Percentiles rank a stretch among this genome's conserved stretches.
phyloP scores from a whole-genome alignment of 108 stramenopile genomes.

The Nannochloropsis salina region DNA sequence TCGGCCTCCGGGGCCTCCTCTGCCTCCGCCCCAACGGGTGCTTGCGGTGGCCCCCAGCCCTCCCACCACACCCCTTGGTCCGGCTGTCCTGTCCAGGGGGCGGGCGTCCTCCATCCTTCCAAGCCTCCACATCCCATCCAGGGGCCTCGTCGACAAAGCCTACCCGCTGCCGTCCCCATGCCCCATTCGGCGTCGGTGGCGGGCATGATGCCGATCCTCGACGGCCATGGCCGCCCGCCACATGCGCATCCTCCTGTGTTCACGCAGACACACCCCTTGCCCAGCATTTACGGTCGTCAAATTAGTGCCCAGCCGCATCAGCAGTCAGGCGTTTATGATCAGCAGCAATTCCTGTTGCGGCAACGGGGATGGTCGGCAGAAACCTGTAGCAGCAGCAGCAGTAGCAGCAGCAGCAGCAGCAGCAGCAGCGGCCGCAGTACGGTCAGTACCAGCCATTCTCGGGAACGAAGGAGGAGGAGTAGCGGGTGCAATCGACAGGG shows the following conservation, averaged over 20 bases:
- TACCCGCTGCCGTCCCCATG: no score
- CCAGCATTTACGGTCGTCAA: constrained; percentile 18
- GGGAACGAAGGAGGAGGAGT: constrained; percentile 13
- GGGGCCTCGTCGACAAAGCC: no score
- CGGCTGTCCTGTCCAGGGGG: no score
- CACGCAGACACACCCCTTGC: background rate
- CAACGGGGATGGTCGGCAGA: background rate
- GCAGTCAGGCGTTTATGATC: background rate
- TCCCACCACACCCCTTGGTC: no score
- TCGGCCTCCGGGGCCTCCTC: background rate
- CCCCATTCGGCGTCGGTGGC: background rate
- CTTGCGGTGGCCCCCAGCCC: no score
- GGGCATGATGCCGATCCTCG: background rate
- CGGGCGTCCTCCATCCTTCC: no score
- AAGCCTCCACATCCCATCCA: no score
- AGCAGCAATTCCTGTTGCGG: background rate
- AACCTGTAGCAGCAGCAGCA: background rate
- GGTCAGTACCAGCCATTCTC: background rate
- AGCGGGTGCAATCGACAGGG: background rate
- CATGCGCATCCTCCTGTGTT: background rate
- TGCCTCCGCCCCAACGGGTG: background rate
- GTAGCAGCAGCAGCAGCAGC: background rate
- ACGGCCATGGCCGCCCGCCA: background rate
- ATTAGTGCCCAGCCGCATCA: background rate
- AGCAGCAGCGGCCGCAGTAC: background rate